Evolutionary conservation across 2,329 filamentous ascomycete genomes (phyloP).

Genomic region (Calonectria fujianensis): DNA sequence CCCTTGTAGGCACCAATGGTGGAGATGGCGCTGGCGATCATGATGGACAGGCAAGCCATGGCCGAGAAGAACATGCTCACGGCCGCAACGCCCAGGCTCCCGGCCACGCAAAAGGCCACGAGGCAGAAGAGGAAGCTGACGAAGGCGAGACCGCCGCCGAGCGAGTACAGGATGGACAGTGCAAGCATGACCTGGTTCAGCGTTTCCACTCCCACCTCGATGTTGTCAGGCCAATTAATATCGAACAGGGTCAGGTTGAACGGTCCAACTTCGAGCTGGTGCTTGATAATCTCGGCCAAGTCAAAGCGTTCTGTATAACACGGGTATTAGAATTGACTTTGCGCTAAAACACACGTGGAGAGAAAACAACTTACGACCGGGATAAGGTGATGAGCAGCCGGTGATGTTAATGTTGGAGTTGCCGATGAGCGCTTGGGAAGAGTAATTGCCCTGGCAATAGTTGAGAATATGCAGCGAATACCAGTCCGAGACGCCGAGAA

Average conservation of each 20-base stretch:
- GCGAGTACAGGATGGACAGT: conserved; percentile 6
- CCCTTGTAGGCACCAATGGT: conserved; percentile 29
- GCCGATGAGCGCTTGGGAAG: background rate
- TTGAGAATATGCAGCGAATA: conserved; percentile 24
- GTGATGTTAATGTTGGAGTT: conserved; percentile 25
- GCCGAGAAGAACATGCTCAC: conserved; percentile 25
- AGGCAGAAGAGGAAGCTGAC: conserved; percentile 16
- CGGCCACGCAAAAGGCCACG: conserved; percentile 16
- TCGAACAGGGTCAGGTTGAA: conserved; percentile 25
- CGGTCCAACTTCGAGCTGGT: background rate
- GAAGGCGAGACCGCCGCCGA: conserved; percentile 15
- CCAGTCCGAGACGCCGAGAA: conserved; percentile 13
- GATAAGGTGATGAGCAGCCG: conserved; percentile 9
- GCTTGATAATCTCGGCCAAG: conserved; percentile 19
- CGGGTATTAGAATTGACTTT: conserved; percentile 5
- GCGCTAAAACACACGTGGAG: background rate
- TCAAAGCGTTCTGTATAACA: conserved; percentile 14
- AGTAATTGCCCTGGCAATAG: conserved; percentile 20
- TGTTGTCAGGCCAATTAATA: conserved; percentile 21
- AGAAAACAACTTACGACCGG: conserved; percentile 20
- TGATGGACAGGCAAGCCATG: background rate
- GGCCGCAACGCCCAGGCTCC: conserved; percentile 17
- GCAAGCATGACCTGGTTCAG: conserved; percentile 29
- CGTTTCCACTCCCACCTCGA: conserved; percentile 17
- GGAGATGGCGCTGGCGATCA: conserved; percentile 16